phyloP scores from a whole-genome alignment of 352 stramenopile genomes.

The Thalassiosira hispida region DNA sequence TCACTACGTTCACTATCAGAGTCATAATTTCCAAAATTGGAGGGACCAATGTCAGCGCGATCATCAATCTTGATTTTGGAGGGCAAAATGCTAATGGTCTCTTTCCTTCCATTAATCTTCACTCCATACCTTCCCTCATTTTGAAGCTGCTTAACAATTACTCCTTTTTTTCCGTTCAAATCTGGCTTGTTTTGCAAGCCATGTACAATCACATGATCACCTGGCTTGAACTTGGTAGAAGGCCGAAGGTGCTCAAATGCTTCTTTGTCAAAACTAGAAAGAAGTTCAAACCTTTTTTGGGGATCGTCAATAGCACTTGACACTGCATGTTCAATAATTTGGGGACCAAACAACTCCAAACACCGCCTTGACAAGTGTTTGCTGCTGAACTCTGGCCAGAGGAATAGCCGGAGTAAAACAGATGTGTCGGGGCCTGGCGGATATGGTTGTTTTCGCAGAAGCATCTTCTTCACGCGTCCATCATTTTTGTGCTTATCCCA shows the following conservation, averaged over 20 bases:
- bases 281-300: constrained; percentile 18
- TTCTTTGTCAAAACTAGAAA: constrained; percentile 28
- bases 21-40: neutral
- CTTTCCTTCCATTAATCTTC: constrained; percentile 1
- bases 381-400: constrained; percentile 16
- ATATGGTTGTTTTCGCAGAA: constrained; percentile 22
- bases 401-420: constrained; percentile 35
- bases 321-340: constrained; percentile 33
- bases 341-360: constrained; percentile 33
- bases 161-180: constrained; percentile 22
- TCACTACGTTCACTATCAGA: constrained; percentile 16
- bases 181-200: neutral
- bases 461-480: constrained; percentile 17
- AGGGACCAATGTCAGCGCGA: too few species aligned
- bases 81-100: neutral
- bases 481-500: constrained; percentile 28
- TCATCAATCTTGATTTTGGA: constrained; percentile 17
- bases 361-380: neutral
- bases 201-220: constrained; percentile 25
- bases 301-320: neutral
- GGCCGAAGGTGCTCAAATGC: constrained; percentile 37
- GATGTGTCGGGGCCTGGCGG: constrained; percentile 12
- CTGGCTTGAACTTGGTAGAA: constrained; percentile 14
- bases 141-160: constrained; percentile 10
- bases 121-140: constrained; percentile 19